Percentiles rank a stretch among this genome's conserved stretches.
Conservation (phyloP, 2,329 filamentous ascomycete genomes). For the Pseudogymnoascus sp. region DNA sequence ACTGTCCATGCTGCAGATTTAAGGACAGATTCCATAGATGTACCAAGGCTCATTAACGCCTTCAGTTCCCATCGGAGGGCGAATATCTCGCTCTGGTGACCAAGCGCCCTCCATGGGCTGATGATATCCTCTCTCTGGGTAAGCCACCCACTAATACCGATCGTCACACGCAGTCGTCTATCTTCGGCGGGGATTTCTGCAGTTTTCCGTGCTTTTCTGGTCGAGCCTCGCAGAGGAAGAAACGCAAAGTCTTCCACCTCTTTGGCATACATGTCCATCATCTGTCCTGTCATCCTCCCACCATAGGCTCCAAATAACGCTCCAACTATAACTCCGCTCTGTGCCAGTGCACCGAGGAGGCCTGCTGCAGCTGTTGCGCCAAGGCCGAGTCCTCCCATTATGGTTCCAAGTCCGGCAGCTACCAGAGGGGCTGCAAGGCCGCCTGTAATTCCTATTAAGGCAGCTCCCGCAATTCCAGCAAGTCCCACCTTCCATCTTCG, state of each 20-base stretch:
- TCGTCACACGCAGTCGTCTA: conserved; percentile 68
- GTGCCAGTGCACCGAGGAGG: conserved; percentile 70
- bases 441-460: conserved; percentile 62
- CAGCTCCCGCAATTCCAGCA: conserved; percentile 78
- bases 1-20: conserved; percentile 73
- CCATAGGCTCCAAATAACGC: conserved; percentile 89
- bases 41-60: conserved; percentile 67
- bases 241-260: conserved; percentile 88
- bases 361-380: conserved; percentile 66
- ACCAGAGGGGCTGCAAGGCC: conserved; percentile 71
- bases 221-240: conserved; percentile 57
- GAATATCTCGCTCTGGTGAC: conserved; percentile 67
- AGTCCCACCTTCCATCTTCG: conserved; percentile 87
- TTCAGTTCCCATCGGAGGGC: conserved; percentile 77
- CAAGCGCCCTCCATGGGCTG: conserved; percentile 70
- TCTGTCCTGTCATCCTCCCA: conserved; percentile 70
- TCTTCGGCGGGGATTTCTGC: conserved; percentile 44
- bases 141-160: conserved; percentile 78
- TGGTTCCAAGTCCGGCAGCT: conserved; percentile 68
- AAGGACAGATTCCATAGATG: conserved; percentile 66
- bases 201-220: conserved; percentile 33
- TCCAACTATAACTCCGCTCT: conserved; percentile 72
- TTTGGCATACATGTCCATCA: conserved; percentile 79
- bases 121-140: conserved; percentile 63
- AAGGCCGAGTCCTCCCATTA: conserved; percentile 70